phyloP scores from a whole-genome alignment of 2,329 filamentous ascomycete species.

The Aspergillus tamarii region DNA sequence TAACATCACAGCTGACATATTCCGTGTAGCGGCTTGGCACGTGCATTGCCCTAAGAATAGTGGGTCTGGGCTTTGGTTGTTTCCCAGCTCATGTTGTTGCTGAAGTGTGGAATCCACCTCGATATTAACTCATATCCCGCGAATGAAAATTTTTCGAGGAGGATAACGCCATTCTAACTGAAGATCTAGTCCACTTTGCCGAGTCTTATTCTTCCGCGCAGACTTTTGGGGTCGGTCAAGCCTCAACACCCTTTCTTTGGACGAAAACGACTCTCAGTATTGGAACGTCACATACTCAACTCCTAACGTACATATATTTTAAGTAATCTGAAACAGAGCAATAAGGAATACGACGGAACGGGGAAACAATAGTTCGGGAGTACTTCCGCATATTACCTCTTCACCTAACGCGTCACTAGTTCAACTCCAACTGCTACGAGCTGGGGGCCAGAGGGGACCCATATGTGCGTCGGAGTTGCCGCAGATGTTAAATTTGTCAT shows the following conservation, averaged over 20 bases:
- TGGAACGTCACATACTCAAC: neutral
- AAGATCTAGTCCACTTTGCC: neutral
- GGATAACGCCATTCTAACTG: neutral
- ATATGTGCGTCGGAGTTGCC: neutral
- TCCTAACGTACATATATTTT: neutral
- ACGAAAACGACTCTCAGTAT: neutral
- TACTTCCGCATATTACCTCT: neutral
- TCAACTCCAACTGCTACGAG: neutral
- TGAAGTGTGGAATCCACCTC: neutral
- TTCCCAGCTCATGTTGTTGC: neutral
- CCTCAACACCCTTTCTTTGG: neutral
- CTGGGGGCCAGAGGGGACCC: neutral
- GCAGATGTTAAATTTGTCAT: conserved; percentile 1
- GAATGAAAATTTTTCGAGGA: neutral
- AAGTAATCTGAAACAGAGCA: neutral
- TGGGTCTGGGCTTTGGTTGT: neutral
- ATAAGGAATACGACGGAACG: neutral
- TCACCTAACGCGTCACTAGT: neutral
- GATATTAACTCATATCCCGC: neutral
- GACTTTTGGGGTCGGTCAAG: neutral
- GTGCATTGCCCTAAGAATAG: neutral
- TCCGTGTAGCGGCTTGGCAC: neutral
- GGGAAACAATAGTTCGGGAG: neutral
- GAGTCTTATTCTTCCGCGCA: neutral
- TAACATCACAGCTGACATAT: neutral